These are phyloP conservation scores for Suillus sp. DNA, from an alignment of 768 basidiomycete species.

Conservation along the genomic window DNA sequence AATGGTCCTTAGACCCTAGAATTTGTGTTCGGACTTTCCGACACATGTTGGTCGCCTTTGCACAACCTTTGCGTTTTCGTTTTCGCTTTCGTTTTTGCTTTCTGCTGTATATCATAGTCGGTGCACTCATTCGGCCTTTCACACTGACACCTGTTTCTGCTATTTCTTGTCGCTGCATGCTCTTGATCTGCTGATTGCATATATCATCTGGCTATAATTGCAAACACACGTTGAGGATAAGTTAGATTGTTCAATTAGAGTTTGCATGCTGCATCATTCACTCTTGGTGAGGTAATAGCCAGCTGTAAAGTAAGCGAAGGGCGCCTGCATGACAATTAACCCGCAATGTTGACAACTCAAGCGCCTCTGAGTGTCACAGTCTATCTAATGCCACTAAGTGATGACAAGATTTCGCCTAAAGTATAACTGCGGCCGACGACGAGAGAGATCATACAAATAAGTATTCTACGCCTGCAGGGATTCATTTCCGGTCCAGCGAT, in stretches of 20 bases:
- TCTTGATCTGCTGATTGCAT: constrained; percentile 19
- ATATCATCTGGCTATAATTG: constrained; percentile 22
- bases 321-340: constrained; percentile 11
- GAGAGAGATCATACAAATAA: not conserved
- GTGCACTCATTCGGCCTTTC: constrained; percentile 32
- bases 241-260: constrained; percentile 10
- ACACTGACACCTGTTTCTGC: constrained; percentile 23
- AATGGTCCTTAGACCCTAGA: constrained; percentile 37
- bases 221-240: constrained; percentile 17
- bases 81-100: constrained; percentile 13
- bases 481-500: constrained; percentile 6
- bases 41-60: constrained; percentile 10
- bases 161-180: constrained; percentile 17
- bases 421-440: constrained; percentile 4
- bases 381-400: constrained; percentile 7
- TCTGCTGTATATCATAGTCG: constrained; percentile 21
- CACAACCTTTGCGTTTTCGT: constrained; percentile 7
- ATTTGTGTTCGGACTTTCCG: constrained; percentile 16
- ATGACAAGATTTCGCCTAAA: constrained; percentile 5
- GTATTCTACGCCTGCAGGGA: not conserved
- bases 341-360: constrained; percentile 7
- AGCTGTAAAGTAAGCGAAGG: not conserved
- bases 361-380: constrained; percentile 1
- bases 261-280: not conserved
- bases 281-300: constrained; percentile 2